phyloP scores from a whole-genome alignment of 1,284 basidiomycete species.

The Tremellales sp. region DNA sequence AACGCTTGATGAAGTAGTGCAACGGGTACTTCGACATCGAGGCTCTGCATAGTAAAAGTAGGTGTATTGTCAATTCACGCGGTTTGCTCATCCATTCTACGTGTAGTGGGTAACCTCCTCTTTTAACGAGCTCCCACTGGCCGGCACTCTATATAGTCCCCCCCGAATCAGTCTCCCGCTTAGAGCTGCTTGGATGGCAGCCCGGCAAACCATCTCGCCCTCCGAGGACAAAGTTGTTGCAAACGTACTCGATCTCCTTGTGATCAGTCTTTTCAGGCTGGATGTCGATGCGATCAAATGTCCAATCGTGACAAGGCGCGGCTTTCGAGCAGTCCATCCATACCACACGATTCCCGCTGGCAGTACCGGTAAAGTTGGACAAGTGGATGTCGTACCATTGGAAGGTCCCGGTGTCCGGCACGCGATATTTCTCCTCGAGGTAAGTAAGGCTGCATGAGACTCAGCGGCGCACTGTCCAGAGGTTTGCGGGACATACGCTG shows the following conservation, averaged over 20 bases:
- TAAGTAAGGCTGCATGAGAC: conserved; percentile 16
- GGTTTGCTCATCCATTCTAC: too few relatives aligned
- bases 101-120: too few relatives aligned
- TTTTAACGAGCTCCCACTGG: too few relatives aligned
- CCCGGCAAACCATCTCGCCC: conserved; percentile 14
- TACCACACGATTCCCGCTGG: conserved; percentile 22
- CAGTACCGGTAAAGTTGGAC: conserved; percentile 25
- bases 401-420: conserved; percentile 24
- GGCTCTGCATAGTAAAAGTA: too few relatives aligned
- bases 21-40: too few relatives aligned
- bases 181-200: conserved; percentile 27
- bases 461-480: not conserved
- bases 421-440: conserved; percentile 13
- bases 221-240: conserved; percentile 27
- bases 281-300: conserved; percentile 23
- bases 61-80: too few relatives aligned
- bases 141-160: not conserved
- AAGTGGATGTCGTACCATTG: conserved; percentile 32
- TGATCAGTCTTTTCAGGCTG: conserved; percentile 24
- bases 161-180: conserved; percentile 16
- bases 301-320: conserved; percentile 28
- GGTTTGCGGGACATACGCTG: conserved; percentile 19
- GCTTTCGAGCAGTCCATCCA: conserved; percentile 31
- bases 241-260: conserved; percentile 28
- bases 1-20: conserved; percentile 7